A percentile compares a stretch with the other conserved stretches of the same genome.
These are phyloP conservation scores for Agrocybe chaxingu DNA, from an alignment of 768 basidiomycete species.

Conservation along the genomic window DNA sequence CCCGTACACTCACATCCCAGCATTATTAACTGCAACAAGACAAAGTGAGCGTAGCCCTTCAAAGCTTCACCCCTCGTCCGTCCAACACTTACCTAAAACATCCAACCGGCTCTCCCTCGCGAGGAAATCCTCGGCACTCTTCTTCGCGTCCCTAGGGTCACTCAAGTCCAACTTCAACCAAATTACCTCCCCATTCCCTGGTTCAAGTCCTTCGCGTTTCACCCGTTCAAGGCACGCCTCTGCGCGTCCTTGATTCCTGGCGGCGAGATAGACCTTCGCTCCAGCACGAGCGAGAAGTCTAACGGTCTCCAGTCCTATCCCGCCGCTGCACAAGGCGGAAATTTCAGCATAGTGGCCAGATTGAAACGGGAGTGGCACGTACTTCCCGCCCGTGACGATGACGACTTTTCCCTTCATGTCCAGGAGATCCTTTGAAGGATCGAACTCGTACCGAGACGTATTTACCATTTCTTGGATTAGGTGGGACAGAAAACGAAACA, in stretches of 20 bases:
- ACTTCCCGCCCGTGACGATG: constrained; percentile 61
- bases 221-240: constrained; percentile 46
- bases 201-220: constrained; percentile 37
- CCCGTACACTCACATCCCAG: constrained; percentile 36
- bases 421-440: constrained; percentile 36
- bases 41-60: too few relatives aligned
- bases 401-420: constrained; percentile 49
- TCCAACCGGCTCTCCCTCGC: constrained; percentile 50
- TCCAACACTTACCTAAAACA: constrained; percentile 40
- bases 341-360: background rate
- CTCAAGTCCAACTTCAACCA: constrained; percentile 52
- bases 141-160: constrained; percentile 45
- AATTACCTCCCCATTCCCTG: constrained; percentile 42
- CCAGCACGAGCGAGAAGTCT: constrained; percentile 48
- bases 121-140: constrained; percentile 47
- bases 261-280: constrained; percentile 59
- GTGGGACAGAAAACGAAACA: too few relatives aligned
- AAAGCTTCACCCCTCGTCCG: background rate
- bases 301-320: constrained; percentile 35
- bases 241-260: constrained; percentile 44
- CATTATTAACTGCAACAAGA: constrained; percentile 48
- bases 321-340: constrained; percentile 13
- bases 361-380: constrained; percentile 10
- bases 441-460: constrained; percentile 5
- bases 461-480: too few relatives aligned